Conservation (phyloP, 495 filamentous ascomycete genomes). For the Aspergillus bridgeri region DNA sequence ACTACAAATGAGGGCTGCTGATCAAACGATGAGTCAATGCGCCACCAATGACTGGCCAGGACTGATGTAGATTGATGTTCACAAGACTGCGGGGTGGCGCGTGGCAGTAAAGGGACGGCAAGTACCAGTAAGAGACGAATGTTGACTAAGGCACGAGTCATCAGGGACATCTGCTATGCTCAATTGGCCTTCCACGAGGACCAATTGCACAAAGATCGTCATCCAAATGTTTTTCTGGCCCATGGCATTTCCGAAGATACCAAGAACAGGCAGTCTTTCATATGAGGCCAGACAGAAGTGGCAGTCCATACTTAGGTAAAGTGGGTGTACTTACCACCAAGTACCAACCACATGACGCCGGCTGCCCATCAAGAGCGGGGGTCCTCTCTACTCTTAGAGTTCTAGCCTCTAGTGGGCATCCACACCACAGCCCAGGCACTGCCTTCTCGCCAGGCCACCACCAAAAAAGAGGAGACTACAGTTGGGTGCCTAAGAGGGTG, state of each 20-base stretch:
- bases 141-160: neutral
- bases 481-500: no score
- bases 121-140: neutral
- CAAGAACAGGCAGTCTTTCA: no score
- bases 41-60: constrained; percentile 18
- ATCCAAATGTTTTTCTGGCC: neutral
- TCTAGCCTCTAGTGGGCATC: neutral
- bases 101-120: constrained; percentile 14
- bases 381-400: neutral
- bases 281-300: no score
- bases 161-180: neutral
- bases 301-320: no score
- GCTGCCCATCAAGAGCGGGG: neutral
- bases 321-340: neutral
- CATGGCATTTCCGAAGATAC: no score
- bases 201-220: neutral
- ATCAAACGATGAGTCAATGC: constrained; percentile 27
- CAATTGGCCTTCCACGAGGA: neutral
- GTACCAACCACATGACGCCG: neutral
- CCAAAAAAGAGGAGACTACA: no score
- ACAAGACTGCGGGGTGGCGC: constrained; percentile 27
- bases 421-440: neutral
- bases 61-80: constrained; percentile 15
- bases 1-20: constrained; percentile 2
- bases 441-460: neutral